phyloP scores from a whole-genome alignment of 2,329 filamentous ascomycete species.

The Arthrinium phaeospermum region DNA sequence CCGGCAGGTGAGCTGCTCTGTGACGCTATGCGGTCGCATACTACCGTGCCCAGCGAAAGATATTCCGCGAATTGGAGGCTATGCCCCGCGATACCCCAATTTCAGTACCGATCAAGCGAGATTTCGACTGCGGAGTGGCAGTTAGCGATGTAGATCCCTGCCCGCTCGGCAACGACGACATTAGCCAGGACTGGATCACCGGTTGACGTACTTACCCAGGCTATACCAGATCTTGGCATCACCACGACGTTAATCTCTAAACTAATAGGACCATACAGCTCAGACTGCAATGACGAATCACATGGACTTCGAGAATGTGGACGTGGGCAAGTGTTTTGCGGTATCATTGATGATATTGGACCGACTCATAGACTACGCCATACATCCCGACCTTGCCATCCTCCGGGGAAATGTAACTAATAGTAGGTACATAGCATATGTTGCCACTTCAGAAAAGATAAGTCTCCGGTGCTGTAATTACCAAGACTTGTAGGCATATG shows the following conservation, averaged over 20 bases:
- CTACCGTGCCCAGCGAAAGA: neutral
- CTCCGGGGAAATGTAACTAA: too few relatives aligned
- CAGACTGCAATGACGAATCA: neutral
- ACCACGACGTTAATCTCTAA: neutral
- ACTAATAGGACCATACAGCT: neutral
- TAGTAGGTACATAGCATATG: neutral
- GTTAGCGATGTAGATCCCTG: neutral
- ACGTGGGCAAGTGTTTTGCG: neutral
- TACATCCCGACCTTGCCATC: neutral
- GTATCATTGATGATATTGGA: neutral
- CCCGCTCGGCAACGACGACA: neutral
- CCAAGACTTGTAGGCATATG: neutral
- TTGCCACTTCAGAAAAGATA: neutral
- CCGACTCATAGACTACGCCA: neutral
- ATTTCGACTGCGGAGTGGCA: neutral
- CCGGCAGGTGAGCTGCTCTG: neutral
- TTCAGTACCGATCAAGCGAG: neutral
- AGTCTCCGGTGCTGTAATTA: neutral
- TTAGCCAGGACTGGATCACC: neutral
- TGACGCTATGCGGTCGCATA: neutral
- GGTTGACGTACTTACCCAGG: neutral
- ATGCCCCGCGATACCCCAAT: neutral
- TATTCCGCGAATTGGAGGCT: neutral
- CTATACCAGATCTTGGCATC: neutral
- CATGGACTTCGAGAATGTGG: neutral